Base-by-base conservation (phyloP, 164 flowering plant species). In the Dillenia turbinata region DNA sequence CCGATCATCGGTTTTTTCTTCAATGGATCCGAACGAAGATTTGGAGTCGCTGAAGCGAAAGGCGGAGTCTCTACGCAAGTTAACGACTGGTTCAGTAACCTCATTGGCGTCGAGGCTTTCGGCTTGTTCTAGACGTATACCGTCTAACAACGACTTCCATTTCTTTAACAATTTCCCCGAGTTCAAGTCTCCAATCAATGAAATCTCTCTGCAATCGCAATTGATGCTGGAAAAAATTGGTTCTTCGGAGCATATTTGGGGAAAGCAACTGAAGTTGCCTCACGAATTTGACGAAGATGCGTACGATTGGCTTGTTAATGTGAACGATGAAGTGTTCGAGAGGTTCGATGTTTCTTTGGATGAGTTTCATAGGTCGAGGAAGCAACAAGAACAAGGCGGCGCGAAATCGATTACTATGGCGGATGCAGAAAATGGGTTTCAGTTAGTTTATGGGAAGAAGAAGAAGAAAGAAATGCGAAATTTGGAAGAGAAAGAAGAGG, bases 141-240 rank as follows among this genome's bases (percentile, higher is more conserved):
- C 97, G 0, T 63, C 77, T 9, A 73, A 77, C 2, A 77, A 80
- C 33, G 97, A 95, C 59, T 95, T 86, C 56, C 92, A 95, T 71
- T 94, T 85, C 79, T 92, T 54, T 72, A 48, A 79, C 80, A 89
- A 89, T 61, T 95, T 95, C 78, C 65, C 68, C 52, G 90, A 85
- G 55, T 92, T 95, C 78, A 84, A 80, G 66, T 33, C 12, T 11
- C 97, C 97, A 0, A 47, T 92, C 2, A 68, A 61, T 15, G 74
- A 78, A 61, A 81, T 87, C 52, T 59, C 80, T 3, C 24, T 26
- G 26, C 66, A 59, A 15, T 78, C 96, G 12, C 73, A 73, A 45
- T 65, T 69, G 5, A 26, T 80, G 61, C 78, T 89, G 33, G 67
- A 70, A 15, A 50, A 49, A 1, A 74, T 92, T n/a, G 87, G 86